A percentile compares a stretch with the other conserved stretches of the same genome.
Conservation (phyloP, 192 early-diverging fungal genomes). For the Irineochytrium annulatum region DNA sequence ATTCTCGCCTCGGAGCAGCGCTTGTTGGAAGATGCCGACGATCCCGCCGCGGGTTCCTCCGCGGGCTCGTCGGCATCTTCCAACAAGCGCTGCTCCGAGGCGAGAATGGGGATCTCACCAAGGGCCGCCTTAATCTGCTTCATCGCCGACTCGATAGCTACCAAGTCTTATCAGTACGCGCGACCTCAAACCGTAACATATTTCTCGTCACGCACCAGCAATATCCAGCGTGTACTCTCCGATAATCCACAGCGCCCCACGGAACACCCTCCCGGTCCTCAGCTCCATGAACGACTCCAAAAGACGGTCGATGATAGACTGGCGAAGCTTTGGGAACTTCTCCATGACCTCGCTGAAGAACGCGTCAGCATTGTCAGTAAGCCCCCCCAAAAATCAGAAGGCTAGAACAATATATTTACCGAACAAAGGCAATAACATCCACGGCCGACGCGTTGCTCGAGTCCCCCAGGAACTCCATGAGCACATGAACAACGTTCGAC, state of each 20-base stretch:
- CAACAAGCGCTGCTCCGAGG: constrained; percentile 75
- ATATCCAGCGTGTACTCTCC: constrained; percentile 81
- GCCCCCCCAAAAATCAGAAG: constrained; percentile 17
- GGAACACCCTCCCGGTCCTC: constrained; percentile 86
- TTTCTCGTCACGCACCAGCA: not conserved
- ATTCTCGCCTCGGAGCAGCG: too few species aligned
- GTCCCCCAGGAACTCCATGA: constrained; percentile 94
- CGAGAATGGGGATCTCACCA: constrained; percentile 92
- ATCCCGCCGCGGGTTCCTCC: constrained; percentile 42
- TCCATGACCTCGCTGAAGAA: constrained; percentile 79
- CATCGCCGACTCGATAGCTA: constrained; percentile 77
- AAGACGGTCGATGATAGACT: constrained; percentile 75
- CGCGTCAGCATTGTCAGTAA: not conserved
- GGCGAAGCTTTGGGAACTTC: constrained; percentile 86
- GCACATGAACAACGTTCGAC: constrained; percentile 88
- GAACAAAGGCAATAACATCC: constrained; percentile 95
- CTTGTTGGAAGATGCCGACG: too few species aligned
- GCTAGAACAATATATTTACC: constrained; percentile 31
- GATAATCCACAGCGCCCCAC: constrained; percentile 97
- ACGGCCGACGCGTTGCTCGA: constrained; percentile 81
- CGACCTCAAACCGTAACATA: not conserved
- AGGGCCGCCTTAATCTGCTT: constrained; percentile 74
- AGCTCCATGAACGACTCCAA: constrained; percentile 83
- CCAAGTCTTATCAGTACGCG: not conserved
- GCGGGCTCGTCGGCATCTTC: constrained; percentile 62